phyloP scores from a whole-genome alignment of 139 green algal species.

The Eudorina sp. region DNA sequence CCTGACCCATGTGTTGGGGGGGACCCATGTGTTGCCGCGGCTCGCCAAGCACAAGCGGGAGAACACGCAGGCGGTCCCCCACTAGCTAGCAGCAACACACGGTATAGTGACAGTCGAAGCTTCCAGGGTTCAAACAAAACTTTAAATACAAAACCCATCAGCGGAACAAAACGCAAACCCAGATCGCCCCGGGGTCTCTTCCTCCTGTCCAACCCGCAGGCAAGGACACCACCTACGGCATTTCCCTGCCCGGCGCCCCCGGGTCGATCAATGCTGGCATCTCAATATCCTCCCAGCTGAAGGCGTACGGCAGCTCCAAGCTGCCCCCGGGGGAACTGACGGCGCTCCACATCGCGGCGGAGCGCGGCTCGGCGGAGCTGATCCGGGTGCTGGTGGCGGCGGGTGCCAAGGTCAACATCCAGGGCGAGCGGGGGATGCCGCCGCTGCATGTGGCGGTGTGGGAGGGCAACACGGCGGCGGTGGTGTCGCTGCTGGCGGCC shows the following conservation, averaged over 20 bases:
- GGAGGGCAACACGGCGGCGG: constrained; percentile 50
- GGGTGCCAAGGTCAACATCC: constrained; percentile 48
- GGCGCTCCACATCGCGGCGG: constrained; percentile 58
- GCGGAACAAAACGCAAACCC: no score
- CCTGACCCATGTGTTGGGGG: no score
- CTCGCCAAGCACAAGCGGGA: no score
- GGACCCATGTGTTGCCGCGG: no score
- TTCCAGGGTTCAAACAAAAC: no score
- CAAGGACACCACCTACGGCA: constrained; percentile 27
- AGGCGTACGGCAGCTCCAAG: constrained; percentile 40
- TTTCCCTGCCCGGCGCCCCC: constrained; percentile 19
- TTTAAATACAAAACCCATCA: no score
- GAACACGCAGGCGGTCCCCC: no score
- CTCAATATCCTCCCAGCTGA: neutral
- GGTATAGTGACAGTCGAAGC: no score
- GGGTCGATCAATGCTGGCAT: constrained; percentile 29
- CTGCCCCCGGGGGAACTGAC: constrained; percentile 49
- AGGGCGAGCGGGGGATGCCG: constrained; percentile 52
- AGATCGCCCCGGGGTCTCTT: no score
- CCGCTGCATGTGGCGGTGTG: constrained; percentile 59
- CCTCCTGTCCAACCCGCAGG: no score
- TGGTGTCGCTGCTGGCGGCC: constrained; percentile 52
- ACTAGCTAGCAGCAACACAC: no score
- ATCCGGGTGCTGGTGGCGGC: constrained; percentile 47
- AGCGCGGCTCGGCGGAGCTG: constrained; percentile 48